Percentiles rank a stretch among this genome's conserved stretches.
phyloP scores from a whole-genome alignment of 2,329 filamentous ascomycete species.

The Penicillium sp. region DNA sequence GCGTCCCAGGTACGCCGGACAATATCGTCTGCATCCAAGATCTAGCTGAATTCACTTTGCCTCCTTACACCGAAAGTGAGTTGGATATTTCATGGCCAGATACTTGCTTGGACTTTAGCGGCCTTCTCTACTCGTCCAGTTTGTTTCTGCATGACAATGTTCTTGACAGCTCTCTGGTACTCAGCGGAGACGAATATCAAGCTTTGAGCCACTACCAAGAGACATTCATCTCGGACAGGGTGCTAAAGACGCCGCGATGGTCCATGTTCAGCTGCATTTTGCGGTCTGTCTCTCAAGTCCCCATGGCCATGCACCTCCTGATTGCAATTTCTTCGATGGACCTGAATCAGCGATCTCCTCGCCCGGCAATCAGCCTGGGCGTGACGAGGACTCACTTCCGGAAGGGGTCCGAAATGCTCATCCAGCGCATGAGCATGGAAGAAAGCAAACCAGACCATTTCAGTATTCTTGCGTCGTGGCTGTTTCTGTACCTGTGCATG shows the following conservation, averaged over 20 bases:
- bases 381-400: neutral
- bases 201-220: constrained; percentile 3
- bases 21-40: too few species aligned
- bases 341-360: neutral
- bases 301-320: constrained; percentile 5
- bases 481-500: constrained; percentile 1
- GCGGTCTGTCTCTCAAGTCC: neutral
- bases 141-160: neutral
- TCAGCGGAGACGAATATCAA: constrained; percentile 5
- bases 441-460: neutral
- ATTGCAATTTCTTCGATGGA: constrained; percentile 1
- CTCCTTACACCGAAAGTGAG: too few species aligned
- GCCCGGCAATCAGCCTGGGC: neutral
- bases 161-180: neutral
- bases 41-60: too few species aligned
- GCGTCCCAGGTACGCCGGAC: too few species aligned
- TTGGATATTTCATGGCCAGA: neutral
- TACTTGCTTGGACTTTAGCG: neutral
- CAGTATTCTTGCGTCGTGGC: neutral
- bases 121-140: neutral
- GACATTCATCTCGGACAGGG: neutral
- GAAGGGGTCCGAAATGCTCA: constrained; percentile 2
- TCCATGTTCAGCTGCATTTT: constrained; percentile 2
- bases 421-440: neutral
- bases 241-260: constrained; percentile 1